These are phyloP conservation scores for Chaetothyriales sp. DNA, from an alignment of 2,329 filamentous ascomycete species.

Conservation along the genomic window DNA sequence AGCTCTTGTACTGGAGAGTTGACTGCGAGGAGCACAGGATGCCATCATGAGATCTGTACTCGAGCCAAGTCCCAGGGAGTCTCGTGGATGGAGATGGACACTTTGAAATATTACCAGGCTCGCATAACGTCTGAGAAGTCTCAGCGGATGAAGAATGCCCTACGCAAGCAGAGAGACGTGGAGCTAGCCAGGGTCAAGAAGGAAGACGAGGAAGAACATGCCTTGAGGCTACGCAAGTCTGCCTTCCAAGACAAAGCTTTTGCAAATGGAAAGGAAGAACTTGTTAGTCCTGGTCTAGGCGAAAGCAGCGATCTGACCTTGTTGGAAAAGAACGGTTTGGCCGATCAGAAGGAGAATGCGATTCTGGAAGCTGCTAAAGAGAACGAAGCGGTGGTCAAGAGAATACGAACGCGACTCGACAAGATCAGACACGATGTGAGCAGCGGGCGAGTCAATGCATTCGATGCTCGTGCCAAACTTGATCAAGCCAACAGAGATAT, in stretches of 20 bases:
- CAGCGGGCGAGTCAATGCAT: constrained; percentile 10
- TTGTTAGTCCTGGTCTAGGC: neutral
- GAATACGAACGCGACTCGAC: constrained; percentile 12
- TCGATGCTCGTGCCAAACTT: constrained; percentile 11
- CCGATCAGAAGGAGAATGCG: constrained; percentile 11
- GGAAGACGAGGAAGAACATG: constrained; percentile 12
- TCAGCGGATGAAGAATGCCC: constrained; percentile 13
- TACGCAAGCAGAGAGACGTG: constrained; percentile 18
- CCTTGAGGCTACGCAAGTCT: constrained; percentile 7
- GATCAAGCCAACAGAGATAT: constrained; percentile 15
- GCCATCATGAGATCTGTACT: constrained; percentile 14
- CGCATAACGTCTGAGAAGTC: constrained; percentile 15
- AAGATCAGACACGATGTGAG: constrained; percentile 15
- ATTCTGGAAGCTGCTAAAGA: constrained; percentile 15
- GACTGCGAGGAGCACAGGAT: constrained; percentile 1
- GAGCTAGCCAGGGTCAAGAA: constrained; percentile 15
- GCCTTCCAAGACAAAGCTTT: constrained; percentile 5
- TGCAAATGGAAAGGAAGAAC: neutral
- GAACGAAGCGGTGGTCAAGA: constrained; percentile 13
- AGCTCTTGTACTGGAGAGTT: neutral
- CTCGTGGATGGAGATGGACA: constrained; percentile 17
- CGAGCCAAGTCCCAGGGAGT: constrained; percentile 15
- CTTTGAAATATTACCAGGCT: constrained; percentile 16
- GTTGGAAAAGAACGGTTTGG: constrained; percentile 7
- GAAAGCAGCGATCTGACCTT: constrained; percentile 6